These are phyloP conservation scores for Wickerhamomyces subpelliculosus DNA, from an alignment of 805 yeast species.

Conservation along the genomic window DNA sequence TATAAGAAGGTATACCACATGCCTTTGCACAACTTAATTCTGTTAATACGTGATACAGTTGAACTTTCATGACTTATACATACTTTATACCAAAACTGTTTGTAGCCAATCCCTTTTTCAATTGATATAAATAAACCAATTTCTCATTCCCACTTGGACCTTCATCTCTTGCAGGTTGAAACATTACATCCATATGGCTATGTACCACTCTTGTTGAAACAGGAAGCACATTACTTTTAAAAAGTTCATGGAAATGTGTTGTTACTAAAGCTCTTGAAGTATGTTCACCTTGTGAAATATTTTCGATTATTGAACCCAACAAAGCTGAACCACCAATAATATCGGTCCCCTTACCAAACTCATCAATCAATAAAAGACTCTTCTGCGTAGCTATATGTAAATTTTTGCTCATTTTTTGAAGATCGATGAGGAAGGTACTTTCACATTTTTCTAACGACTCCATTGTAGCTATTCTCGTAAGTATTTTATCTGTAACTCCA, in stretches of 20 bases:
- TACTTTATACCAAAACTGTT: constrained; percentile 29
- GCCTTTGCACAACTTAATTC: constrained; percentile 29
- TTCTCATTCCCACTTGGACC: constrained; percentile 5
- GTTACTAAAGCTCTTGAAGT: constrained; percentile 27
- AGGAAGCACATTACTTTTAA: constrained; percentile 20
- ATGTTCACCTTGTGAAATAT: constrained; percentile 7
- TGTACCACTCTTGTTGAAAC: constrained; percentile 20
- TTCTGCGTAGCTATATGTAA: constrained; percentile 30
- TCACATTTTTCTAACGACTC: constrained; percentile 33
- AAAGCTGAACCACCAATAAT: constrained; percentile 38
- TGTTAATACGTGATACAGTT: background rate
- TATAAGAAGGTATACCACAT: constrained; percentile 26
- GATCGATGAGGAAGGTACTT: constrained; percentile 47
- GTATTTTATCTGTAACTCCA: constrained; percentile 40
- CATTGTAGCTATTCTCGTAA: constrained; percentile 37
- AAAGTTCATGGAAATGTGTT: constrained; percentile 39
- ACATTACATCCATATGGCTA: constrained; percentile 29
- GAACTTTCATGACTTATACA: background rate
- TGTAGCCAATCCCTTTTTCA: constrained; percentile 25
- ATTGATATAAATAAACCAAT: constrained; percentile 27
- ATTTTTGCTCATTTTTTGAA: constrained; percentile 36
- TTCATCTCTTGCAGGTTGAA: constrained; percentile 3
- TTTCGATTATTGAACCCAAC: constrained; percentile 31
- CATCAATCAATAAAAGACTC: constrained; percentile 43
- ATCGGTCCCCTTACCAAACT: constrained; percentile 50